phyloP scores from a whole-genome alignment of 1,284 basidiomycete genomes.

The Ceratobasidium sp. region DNA sequence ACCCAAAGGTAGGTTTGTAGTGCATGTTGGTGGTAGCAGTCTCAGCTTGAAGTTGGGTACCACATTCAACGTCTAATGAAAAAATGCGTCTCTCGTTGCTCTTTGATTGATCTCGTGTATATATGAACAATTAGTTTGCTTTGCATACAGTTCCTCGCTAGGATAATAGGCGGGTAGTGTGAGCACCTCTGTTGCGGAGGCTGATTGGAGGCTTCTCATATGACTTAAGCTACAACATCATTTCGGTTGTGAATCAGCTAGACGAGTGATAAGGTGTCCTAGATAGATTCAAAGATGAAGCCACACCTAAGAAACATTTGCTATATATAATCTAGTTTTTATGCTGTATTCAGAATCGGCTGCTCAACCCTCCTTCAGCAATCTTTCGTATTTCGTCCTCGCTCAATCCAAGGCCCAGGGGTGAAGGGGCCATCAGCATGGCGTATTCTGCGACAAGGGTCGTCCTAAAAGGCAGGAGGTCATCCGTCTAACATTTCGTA shows the following conservation, averaged over 20 bases:
- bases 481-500: constrained; percentile 75
- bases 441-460: constrained; percentile 82
- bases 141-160: not conserved
- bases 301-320: too few species aligned
- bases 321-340: not conserved
- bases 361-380: constrained; percentile 73
- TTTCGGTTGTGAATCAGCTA: too few species aligned
- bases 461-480: constrained; percentile 81
- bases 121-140: not conserved
- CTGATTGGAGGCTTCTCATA: too few species aligned
- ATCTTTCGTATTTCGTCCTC: constrained; percentile 70
- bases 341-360: constrained; percentile 60
- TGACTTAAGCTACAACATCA: too few species aligned
- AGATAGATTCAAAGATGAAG: too few species aligned
- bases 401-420: constrained; percentile 75
- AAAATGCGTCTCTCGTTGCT: not conserved
- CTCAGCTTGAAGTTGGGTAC: constrained; percentile 11
- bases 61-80: constrained; percentile 14
- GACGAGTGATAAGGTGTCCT: too few species aligned
- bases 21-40: constrained; percentile 49
- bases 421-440: constrained; percentile 75
- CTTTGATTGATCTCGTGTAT: not conserved
- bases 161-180: too few species aligned
- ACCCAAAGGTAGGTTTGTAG: constrained; percentile 39
- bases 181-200: too few species aligned